A percentile compares a stretch with the other conserved stretches of the same genome.
Conservation (phyloP, 2,329 filamentous ascomycete genomes). For the Stachybotrys echinatus region DNA sequence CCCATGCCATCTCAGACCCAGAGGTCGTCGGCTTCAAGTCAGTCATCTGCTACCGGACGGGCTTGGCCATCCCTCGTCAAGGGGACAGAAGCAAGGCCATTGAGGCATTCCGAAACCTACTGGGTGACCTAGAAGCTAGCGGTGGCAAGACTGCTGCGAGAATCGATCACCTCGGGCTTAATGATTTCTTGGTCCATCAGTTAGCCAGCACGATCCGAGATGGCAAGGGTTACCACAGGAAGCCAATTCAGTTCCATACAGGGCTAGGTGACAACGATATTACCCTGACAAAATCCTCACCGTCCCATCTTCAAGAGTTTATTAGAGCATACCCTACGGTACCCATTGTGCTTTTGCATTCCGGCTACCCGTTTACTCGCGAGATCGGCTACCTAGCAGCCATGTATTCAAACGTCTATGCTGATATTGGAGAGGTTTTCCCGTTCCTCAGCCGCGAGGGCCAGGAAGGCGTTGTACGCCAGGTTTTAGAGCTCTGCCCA, state of each 20-base stretch:
- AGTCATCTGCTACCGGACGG: constrained; percentile 75
- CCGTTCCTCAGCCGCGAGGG: constrained; percentile 72
- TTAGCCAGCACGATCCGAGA: constrained; percentile 54
- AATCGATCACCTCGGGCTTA: constrained; percentile 59
- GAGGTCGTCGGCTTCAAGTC: constrained; percentile 78
- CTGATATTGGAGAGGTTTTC: constrained; percentile 80
- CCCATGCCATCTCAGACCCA: constrained; percentile 53
- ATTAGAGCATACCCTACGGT: constrained; percentile 65
- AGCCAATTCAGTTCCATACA: constrained; percentile 80
- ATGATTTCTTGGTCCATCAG: constrained; percentile 63
- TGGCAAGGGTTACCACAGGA: constrained; percentile 41
- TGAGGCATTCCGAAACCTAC: constrained; percentile 32
- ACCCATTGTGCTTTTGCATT: constrained; percentile 73
- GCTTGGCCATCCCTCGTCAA: constrained; percentile 52
- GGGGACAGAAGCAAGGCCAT: constrained; percentile 36
- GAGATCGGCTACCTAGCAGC: constrained; percentile 75
- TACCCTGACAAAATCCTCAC: constrained; percentile 62
- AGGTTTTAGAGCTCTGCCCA: constrained; percentile 71
- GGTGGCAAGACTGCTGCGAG: constrained; percentile 27
- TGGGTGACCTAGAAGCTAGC: constrained; percentile 9
- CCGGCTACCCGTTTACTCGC: constrained; percentile 74
- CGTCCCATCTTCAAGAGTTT: constrained; percentile 68
- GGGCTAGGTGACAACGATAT: constrained; percentile 79
- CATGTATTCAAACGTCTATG: constrained; percentile 73
- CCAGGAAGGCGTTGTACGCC: constrained; percentile 63